These are phyloP conservation scores for Skeletonema costatum DNA, from an alignment of 108 stramenopile genomes.

Conservation along the genomic window DNA sequence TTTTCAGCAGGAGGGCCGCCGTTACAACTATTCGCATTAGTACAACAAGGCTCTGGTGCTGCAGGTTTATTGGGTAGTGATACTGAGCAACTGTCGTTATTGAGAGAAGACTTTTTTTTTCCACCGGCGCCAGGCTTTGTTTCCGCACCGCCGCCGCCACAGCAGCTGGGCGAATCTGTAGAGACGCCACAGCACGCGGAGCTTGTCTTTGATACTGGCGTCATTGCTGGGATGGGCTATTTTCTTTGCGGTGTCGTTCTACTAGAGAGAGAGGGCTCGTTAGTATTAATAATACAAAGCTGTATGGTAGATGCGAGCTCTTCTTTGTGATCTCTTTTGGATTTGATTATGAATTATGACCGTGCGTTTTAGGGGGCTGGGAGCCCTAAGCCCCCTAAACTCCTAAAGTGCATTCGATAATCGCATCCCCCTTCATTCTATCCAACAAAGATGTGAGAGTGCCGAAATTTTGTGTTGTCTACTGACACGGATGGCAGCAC, in stretches of 20 bases:
- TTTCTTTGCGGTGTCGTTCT: neutral
- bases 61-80: neutral
- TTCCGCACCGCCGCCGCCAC: neutral
- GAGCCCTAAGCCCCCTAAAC: too few species aligned
- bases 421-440: neutral
- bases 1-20: neutral
- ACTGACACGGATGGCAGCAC: neutral
- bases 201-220: neutral
- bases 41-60: neutral
- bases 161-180: neutral
- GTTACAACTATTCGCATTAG: neutral
- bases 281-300: too few species aligned
- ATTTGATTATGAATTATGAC: too few species aligned
- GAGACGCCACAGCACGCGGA: neutral
- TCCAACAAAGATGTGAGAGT: neutral
- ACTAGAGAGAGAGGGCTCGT: too few species aligned
- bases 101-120: neutral
- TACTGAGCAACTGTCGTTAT: neutral
- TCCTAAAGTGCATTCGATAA: neutral
- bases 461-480: neutral
- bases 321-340: too few species aligned
- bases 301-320: too few species aligned
- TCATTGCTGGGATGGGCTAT: neutral
- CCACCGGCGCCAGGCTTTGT: neutral
- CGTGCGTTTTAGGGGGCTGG: neutral